Evolutionary conservation across 768 basidiomycete genomes (phyloP).

Genomic region (Leucosporidium yakuticum): DNA sequence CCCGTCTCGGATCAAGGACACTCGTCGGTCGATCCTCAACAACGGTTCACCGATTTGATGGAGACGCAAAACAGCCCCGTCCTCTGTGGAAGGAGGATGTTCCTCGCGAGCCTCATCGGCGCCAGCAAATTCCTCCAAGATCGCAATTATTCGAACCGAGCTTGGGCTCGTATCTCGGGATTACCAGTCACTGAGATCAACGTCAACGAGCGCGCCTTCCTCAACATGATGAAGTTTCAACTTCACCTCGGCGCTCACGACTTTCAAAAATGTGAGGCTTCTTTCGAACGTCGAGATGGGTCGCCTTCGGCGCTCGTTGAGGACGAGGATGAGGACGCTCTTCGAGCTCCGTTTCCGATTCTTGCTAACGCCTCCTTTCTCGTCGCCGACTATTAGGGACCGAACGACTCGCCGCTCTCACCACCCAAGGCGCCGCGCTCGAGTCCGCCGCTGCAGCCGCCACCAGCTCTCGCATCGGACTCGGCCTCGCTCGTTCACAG

Average conservation of each 20-base stretch:
- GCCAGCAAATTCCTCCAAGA: constrained; percentile 92
- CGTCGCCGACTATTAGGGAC: constrained; percentile 8
- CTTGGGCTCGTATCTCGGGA: constrained; percentile 91
- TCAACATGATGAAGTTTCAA: constrained; percentile 65
- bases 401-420: constrained; percentile 17
- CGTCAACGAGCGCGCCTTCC: constrained; percentile 78
- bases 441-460: background rate
- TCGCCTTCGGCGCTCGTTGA: background rate
- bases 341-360: background rate
- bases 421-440: background rate
- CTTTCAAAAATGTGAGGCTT: constrained; percentile 29
- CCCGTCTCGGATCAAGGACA: background rate
- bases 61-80: constrained; percentile 42
- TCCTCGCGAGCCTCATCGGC: constrained; percentile 78
- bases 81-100: constrained; percentile 79
- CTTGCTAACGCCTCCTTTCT: background rate
- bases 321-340: background rate
- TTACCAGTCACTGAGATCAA: constrained; percentile 78
- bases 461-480: background rate
- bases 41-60: background rate
- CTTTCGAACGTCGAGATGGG: background rate
- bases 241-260: constrained; percentile 33
- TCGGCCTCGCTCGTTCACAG: constrained; percentile 10
- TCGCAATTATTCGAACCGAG: constrained; percentile 83
- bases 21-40: background rate